Base-by-base conservation (phyloP, 306 rosid species). In the Senna siamea region DNA sequence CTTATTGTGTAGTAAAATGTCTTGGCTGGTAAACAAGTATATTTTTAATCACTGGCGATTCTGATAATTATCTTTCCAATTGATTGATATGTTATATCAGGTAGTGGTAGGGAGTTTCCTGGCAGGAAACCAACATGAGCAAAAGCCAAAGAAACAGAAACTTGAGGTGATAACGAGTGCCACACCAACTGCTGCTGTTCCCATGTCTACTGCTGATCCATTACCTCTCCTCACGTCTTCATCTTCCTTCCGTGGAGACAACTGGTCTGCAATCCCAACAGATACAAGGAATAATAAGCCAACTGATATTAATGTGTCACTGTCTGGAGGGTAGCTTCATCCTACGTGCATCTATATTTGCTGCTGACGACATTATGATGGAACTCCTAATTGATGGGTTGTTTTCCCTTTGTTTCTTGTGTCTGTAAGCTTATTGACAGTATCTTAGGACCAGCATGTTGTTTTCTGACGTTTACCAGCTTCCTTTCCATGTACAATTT, bases 41-140 rank as follows among this genome's bases (percentile, higher is more conserved):
- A n/a, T n/a, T n/a, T n/a, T n/a, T n/a, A n/a, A n/a, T n/a, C n/a
- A n/a, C n/a, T n/a, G n/a, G n/a, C n/a, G 66, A 60, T 15, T n/a
- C 65, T 58, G 35, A 32, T 58, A 0, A 58, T 30, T 20, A 7
- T 32, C 4, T 60, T 32, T 34, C 44, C 44, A 34, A 34, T 13
- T 7, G 44, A 32, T 34, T 60, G 46, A n/a, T 34, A 3, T 34
- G 66, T 13, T 1, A 37, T 35, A 60, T 62, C 68, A 62, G 68
- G 68, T 62, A 62, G 68, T 62, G 68, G 68, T 62, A 37, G 68
- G 68, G 13, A 62, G 68, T 23, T 62, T 62, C 37, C 50, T 62
- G 50, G 50, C 68, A 9, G 68, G 68, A 38, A 62, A 62, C 68
- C 68, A 62, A 43, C 68, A 62, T 11, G 68, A 62, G 50, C 68